Evolutionary conservation across 345 rosid species (phyloP).

Genomic region (Eucalyptus pumila): DNA sequence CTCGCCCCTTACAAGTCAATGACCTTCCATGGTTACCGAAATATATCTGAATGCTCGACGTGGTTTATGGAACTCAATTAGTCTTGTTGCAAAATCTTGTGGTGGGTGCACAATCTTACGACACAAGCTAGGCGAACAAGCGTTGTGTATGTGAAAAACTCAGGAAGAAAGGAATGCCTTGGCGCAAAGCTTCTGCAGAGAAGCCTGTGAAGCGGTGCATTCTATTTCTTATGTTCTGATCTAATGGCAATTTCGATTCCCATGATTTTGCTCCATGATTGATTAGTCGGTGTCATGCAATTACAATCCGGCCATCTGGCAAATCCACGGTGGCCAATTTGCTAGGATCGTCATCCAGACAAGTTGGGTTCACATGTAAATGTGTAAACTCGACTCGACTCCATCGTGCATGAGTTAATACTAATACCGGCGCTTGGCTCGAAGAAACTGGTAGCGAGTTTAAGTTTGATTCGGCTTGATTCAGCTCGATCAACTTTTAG

Average conservation of each 20-base stretch:
- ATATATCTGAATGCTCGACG: background rate
- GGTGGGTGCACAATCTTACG: fast-evolving
- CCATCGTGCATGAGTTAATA: no score
- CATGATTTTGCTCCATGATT: background rate
- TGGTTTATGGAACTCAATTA: background rate
- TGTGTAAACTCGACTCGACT: background rate
- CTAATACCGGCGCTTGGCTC: background rate
- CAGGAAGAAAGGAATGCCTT: background rate
- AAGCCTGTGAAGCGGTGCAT: background rate
- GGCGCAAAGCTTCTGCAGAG: background rate
- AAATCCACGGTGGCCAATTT: fast-evolving
- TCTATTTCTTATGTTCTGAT: background rate
- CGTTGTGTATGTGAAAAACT: background rate
- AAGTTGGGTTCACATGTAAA: background rate
- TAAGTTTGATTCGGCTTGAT: background rate
- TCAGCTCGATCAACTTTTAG: background rate
- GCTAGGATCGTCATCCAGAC: background rate
- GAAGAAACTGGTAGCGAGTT: background rate
- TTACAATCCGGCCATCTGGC: background rate
- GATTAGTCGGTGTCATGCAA: background rate
- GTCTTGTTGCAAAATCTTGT: background rate
- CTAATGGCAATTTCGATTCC: background rate
- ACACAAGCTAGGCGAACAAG: background rate
- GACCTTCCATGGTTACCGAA: background rate
- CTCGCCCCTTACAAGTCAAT: background rate